phyloP scores from a whole-genome alignment of 495 filamentous ascomycete species.

The Aspergillus indologenus region DNA sequence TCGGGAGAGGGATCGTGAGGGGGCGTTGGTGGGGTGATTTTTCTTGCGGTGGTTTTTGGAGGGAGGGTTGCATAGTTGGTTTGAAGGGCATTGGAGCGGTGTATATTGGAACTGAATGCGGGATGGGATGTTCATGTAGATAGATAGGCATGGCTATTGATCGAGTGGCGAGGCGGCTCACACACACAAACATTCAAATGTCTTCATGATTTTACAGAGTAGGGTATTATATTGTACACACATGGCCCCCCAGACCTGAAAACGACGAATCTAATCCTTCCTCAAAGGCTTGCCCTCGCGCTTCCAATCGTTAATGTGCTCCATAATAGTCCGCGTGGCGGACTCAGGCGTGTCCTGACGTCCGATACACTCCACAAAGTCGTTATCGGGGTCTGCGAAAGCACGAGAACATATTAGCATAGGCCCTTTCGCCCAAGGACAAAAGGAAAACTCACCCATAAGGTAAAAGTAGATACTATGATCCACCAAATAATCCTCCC shows the following conservation, averaged over 20 bases:
- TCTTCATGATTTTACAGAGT: slow-evolving; percentile 1
- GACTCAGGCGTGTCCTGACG: slow-evolving; percentile 87
- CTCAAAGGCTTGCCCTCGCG: slow-evolving; percentile 48
- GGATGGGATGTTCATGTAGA: too few species aligned
- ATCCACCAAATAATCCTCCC: slow-evolving; percentile 95
- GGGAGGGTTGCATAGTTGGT: background rate
- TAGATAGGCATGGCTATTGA: too few species aligned
- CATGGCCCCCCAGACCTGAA: background rate
- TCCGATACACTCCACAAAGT: slow-evolving; percentile 96
- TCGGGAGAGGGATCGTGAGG: slow-evolving; percentile 64
- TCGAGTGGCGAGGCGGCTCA: too few species aligned
- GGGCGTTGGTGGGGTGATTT: slow-evolving; percentile 21
- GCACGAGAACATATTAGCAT: background rate
- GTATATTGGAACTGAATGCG: too few species aligned
- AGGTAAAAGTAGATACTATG: slow-evolving; percentile 99
- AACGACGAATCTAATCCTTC: slow-evolving; percentile 31
- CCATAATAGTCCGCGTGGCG: slow-evolving; percentile 77
- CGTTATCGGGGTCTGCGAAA: slow-evolving; percentile 79
- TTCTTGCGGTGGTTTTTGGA: slow-evolving; percentile 1
- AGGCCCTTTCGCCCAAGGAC: background rate
- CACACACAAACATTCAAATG: too few species aligned
- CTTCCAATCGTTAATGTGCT: slow-evolving; percentile 91
- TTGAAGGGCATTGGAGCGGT: too few species aligned
- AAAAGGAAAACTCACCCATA: slow-evolving; percentile 62
- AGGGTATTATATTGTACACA: slow-evolving; percentile 11